Base-by-base conservation (phyloP, 2,329 filamentous ascomycete genomes). In the Emericellopsis atlantica region DNA sequence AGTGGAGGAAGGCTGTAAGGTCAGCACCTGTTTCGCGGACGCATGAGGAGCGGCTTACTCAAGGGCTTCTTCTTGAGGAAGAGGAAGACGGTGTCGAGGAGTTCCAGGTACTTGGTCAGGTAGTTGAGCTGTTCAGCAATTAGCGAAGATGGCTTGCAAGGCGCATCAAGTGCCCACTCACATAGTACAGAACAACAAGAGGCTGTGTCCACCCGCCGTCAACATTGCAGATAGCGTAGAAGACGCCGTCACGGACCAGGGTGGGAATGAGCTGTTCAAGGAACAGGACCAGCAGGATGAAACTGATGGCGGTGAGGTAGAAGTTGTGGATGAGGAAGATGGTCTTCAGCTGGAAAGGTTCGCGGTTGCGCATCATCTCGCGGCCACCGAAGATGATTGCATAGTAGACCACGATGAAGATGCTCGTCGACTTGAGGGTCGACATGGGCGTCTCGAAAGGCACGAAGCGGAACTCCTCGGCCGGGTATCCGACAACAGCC, bases 11-110 rank as follows among this genome's bases (percentile, higher is more conserved):
- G 57, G 92, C 74, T 79, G 47, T 29, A 33, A 35, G 12, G 48
- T 65, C 55, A 66, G 59, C 51, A 33, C 40, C 33, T 23, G 23
- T 6, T 29, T 16, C 11, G 15, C 33, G 18, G 8, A 22, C 21
- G 10, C 31, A 23, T 3, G 34, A 5, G 18, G 36, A 24, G 32
- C 6, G 6, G 54, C 58, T 26, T 53, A 62, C 59, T 95, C 61
- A 95, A 69, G 41, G 90, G 90, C 82, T 96, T 96, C 82, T 96
- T 96, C 82, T 96, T 96, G 62, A 96, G 78, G 70, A 95, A 92
- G 43, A 96, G 73, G 75, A 96, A 96, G 60, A 90, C 81, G 45
- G 90, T 96, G 65, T 96, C 90, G 53, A 96, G 70, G 50, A 96
- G 74, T 67, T 96, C 90, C 51, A 95, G 76, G 66, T 95, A 96